Base-by-base conservation (phyloP, 441 rosid species). In the Sinapis alba region DNA sequence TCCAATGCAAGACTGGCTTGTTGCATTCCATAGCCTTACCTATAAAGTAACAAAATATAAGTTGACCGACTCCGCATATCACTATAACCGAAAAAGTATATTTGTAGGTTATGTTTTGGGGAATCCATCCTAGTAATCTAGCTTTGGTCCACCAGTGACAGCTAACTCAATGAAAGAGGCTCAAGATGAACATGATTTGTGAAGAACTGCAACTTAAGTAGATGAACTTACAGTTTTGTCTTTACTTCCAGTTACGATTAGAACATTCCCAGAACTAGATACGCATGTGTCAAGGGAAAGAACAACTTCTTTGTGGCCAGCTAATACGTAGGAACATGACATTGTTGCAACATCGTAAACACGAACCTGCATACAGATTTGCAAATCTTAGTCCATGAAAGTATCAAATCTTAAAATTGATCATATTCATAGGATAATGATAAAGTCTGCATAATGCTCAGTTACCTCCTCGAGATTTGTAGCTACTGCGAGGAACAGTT, bases 401-500 rank as follows among this genome's bases (percentile, higher is more conserved):
- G 9, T 2, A 45, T 66, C 58, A 72, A 58, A 60, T 67, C 7
- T 23, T 47, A 11, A 59, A 77, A 63, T 16, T 65, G 30, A 24
- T 63, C 54, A 65, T 77, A 59, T 38, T 59, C 68, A 13, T 26
- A 71, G n/a, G 47, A 58, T 23, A 58, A 65, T 45, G 77, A 66
- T 56, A 62, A 56, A 63, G 53, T 54, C 32, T 21, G 56, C 10
- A 47, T 62, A 66, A 36, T 16, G 41, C 41, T 60, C 71, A 69
- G 21, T 79, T 83, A 90, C 99, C 89, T 96, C 96, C 82, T 95
- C 99, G 50, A 90, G 85, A 90, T 93, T 93, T 50, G 99, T 93
- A 54, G 98, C 99, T 84, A 91, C 93, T 75, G 94, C 99, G 7
- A 96, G 90, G 82, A 78, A 86, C 20, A 85, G 84, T 74, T 96